phyloP scores from a whole-genome alignment of 2,329 filamentous ascomycete genomes.

The Niveomyces coronatus region DNA sequence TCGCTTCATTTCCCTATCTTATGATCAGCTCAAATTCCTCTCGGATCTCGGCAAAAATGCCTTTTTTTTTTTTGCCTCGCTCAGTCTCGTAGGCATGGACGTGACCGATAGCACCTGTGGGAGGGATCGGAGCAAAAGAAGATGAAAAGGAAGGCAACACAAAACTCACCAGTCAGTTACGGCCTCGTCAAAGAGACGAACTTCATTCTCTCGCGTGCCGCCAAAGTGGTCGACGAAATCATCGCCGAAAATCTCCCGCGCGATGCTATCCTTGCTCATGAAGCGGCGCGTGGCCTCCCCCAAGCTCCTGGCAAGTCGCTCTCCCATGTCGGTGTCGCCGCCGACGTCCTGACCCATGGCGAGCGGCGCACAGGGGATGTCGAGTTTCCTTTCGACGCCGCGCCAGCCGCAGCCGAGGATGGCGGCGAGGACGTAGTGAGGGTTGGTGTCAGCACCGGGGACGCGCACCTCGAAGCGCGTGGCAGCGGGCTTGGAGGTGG shows the following conservation, averaged over 20 bases:
- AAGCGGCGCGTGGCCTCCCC: conserved; percentile 78
- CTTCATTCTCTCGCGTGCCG: conserved; percentile 85
- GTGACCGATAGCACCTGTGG: too few relatives aligned
- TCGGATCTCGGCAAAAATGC: too few relatives aligned
- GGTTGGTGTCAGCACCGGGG: conserved; percentile 87
- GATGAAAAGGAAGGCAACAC: too few relatives aligned
- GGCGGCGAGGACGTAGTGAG: conserved; percentile 75
- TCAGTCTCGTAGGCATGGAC: too few relatives aligned
- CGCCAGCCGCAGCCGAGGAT: conserved; percentile 83
- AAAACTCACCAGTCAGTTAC: conserved; percentile 84
- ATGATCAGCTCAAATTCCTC: too few relatives aligned
- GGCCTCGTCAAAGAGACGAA: conserved; percentile 84
- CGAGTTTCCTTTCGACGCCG: conserved; percentile 84
- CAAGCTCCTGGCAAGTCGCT: conserved; percentile 71
- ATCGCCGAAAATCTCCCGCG: conserved; percentile 88
- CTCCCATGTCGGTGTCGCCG: conserved; percentile 57
- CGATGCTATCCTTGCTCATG: conserved; percentile 66
- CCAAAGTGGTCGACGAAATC: conserved; percentile 94
- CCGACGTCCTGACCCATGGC: conserved; percentile 79
- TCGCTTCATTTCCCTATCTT: conserved; percentile 58
- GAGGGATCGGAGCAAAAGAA: too few relatives aligned
- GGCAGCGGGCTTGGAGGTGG: conserved; percentile 71
- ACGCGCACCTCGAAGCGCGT: conserved; percentile 91
- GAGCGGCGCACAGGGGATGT: conserved; percentile 71
- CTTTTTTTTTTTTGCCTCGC: too few relatives aligned